phyloP scores from a whole-genome alignment of 169 alveolate genomes.

The Cryptosporidium andersoni region DNA sequence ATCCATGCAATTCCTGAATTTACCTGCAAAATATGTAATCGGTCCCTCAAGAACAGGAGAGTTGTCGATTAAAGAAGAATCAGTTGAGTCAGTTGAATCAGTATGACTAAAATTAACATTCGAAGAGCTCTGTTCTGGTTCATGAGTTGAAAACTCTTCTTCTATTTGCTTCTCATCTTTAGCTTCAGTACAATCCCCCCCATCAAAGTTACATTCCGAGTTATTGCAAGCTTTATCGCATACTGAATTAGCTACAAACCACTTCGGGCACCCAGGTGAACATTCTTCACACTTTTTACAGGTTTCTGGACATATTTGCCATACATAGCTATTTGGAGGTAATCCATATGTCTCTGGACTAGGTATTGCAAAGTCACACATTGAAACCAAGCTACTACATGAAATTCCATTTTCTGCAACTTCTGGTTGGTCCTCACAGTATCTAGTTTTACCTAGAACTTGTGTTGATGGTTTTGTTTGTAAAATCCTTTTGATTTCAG shows the following conservation, averaged over 20 bases:
- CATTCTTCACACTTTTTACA: slow-evolving; percentile 78
- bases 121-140: neutral
- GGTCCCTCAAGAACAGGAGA: slow-evolving; percentile 21
- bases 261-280: slow-evolving; percentile 77
- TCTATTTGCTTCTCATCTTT: slow-evolving; percentile 45
- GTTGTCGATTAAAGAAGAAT: neutral
- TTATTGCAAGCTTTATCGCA: slow-evolving; percentile 78
- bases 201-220: slow-evolving; percentile 75
- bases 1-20: slow-evolving; percentile 49
- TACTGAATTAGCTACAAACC: slow-evolving; percentile 77
- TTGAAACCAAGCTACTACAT: slow-evolving; percentile 15
- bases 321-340: slow-evolving; percentile 74
- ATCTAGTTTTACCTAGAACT: slow-evolving; percentile 46
- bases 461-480: slow-evolving; percentile 19
- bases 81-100: neutral
- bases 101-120: neutral
- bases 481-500: neutral
- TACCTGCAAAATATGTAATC: slow-evolving; percentile 52
- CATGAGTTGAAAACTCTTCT: neutral
- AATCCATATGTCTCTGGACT: slow-evolving; percentile 52
- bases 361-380: slow-evolving; percentile 52
- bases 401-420: slow-evolving; percentile 45
- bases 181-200: slow-evolving; percentile 75
- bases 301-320: slow-evolving; percentile 75
- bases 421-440: slow-evolving; percentile 55